Percentiles rank a stretch among this genome's conserved stretches.
These are phyloP conservation scores for Botrytis medusae DNA, from an alignment of 2,329 filamentous ascomycete species.

Conservation along the genomic window DNA sequence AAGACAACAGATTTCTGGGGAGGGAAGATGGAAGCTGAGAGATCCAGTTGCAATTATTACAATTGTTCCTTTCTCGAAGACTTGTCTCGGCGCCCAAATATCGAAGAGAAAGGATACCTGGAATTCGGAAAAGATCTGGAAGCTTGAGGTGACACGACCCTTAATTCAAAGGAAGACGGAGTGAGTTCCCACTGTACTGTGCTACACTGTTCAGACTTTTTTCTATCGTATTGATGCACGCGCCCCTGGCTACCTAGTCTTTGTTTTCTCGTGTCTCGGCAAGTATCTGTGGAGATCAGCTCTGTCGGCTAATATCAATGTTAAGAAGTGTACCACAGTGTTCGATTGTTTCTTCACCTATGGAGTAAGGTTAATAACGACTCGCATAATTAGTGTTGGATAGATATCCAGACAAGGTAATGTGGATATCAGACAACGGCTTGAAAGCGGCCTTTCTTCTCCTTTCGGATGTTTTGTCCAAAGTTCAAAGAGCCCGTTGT, in stretches of 20 bases:
- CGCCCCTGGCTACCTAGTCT: background rate
- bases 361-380: background rate
- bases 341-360: background rate
- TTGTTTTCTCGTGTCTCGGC: constrained; percentile 1
- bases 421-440: background rate
- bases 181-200: background rate
- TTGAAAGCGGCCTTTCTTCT: background rate
- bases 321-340: background rate
- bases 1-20: background rate
- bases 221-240: background rate
- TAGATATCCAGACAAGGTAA: background rate
- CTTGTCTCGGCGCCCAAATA: background rate
- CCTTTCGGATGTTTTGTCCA: background rate
- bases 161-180: background rate
- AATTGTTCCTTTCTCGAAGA: background rate
- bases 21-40: background rate
- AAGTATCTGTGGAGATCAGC: background rate
- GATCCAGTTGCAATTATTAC: background rate
- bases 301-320: background rate
- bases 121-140: background rate
- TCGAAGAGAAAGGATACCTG: background rate
- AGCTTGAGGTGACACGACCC: background rate
- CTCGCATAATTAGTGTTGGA: background rate
- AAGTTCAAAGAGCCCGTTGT: background rate
- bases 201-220: background rate